These are phyloP conservation scores for Colletotrichum viniferum DNA, from an alignment of 2,329 filamentous ascomycete species.

Conservation along the genomic window DNA sequence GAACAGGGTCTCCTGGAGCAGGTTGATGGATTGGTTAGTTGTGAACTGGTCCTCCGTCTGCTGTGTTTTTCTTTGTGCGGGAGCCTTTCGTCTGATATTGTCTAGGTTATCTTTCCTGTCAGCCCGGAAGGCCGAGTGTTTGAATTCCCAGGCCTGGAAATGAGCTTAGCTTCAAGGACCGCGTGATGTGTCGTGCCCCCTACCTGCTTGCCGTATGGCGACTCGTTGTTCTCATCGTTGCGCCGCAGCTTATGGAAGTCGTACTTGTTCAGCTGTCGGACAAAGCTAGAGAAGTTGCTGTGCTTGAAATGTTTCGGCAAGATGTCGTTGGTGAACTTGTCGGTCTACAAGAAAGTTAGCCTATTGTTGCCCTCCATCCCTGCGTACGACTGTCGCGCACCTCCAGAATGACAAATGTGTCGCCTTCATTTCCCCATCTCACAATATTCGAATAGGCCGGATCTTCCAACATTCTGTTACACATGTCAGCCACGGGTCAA, in stretches of 20 bases:
- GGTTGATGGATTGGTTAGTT: constrained; percentile 84
- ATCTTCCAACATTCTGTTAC: constrained; percentile 88
- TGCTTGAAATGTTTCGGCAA: constrained; percentile 99
- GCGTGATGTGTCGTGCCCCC: constrained; percentile 19
- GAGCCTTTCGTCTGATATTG: constrained; percentile 94
- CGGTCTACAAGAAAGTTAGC: constrained; percentile 66
- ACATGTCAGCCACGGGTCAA: constrained; percentile 33
- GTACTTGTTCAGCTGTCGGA: constrained; percentile 95
- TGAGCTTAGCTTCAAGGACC: background rate
- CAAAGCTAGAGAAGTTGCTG: constrained; percentile 97
- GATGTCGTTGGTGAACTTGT: constrained; percentile 97
- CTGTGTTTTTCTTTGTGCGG: constrained; percentile 80
- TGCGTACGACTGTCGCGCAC: constrained; percentile 52
- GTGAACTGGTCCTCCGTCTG: constrained; percentile 73
- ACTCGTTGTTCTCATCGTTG: constrained; percentile 83
- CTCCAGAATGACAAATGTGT: constrained; percentile 97
- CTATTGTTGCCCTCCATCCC: background rate
- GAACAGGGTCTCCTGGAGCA: constrained; percentile 85
- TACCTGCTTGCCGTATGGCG: constrained; percentile 82
- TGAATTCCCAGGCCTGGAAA: constrained; percentile 87
- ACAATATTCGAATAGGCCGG: constrained; percentile 92
- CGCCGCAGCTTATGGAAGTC: constrained; percentile 98
- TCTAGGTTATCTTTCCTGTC: constrained; percentile 97
- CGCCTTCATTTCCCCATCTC: constrained; percentile 91
- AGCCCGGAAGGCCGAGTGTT: constrained; percentile 93